A percentile compares a stretch with the other conserved stretches of the same genome.
Evolutionary conservation across 805 yeast species (phyloP).

Genomic region (Candida krabiensis): DNA sequence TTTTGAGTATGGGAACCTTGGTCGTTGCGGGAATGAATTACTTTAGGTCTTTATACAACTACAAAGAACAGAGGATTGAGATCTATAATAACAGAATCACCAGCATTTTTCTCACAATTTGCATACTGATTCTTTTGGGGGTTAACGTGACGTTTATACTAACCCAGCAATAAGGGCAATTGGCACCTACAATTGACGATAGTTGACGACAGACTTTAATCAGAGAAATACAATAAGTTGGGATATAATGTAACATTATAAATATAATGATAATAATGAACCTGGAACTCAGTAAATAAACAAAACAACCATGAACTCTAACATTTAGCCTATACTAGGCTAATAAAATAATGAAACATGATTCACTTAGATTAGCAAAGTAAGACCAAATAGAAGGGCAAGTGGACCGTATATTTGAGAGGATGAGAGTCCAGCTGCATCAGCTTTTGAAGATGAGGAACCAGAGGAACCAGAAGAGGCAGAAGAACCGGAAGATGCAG

Average conservation of each 20-base stretch:
- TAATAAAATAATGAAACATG: too few species aligned
- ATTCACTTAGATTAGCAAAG: too few species aligned
- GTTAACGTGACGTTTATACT: constrained; percentile 35
- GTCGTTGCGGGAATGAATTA: constrained; percentile 42
- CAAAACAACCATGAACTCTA: too few species aligned
- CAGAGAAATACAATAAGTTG: too few species aligned
- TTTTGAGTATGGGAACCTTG: constrained; percentile 39
- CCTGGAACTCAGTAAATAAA: too few species aligned
- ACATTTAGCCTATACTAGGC: too few species aligned
- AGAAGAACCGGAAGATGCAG: neutral
- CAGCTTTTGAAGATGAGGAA: neutral
- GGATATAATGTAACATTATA: too few species aligned
- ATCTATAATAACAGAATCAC: constrained; percentile 38
- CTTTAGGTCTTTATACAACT: constrained; percentile 42
- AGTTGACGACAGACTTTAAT: too few species aligned
- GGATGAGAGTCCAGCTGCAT: constrained; percentile 1
- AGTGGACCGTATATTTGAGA: too few species aligned
- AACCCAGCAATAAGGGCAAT: constrained; percentile 8
- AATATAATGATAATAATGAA: too few species aligned
- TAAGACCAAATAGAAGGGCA: too few species aligned
- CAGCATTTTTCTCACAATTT: constrained; percentile 33
- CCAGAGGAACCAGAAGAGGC: neutral
- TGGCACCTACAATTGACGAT: too few species aligned
- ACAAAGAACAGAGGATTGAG: constrained; percentile 41
- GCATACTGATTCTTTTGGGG: constrained; percentile 37